Percentiles rank a stretch among this genome's conserved stretches.
Conservation (phyloP, 768 basidiomycete species). For the Tricholoma sp. region DNA sequence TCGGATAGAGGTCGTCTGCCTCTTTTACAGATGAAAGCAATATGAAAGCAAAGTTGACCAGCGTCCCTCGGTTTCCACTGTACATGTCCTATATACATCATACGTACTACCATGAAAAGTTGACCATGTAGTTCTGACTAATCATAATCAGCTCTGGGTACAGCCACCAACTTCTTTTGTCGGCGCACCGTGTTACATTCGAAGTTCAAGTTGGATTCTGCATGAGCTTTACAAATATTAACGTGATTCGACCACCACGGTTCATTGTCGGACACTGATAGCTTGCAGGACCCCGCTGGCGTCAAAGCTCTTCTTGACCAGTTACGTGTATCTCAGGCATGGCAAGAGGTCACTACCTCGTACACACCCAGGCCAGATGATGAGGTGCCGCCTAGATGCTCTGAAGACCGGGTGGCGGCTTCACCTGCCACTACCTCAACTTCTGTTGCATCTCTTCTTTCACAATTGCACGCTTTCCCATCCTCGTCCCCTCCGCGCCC, state of each 20-base stretch:
- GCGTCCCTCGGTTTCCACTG: too few species aligned
- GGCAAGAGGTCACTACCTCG: slow-evolving; percentile 42
- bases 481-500: slow-evolving; percentile 1
- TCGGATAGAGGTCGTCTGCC: too few species aligned
- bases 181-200: too few species aligned
- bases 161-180: too few species aligned
- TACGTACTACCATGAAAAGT: too few species aligned
- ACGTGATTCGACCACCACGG: slow-evolving; percentile 32
- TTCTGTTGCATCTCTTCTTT: slow-evolving; percentile 59
- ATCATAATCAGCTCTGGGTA: too few species aligned
- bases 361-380: neutral
- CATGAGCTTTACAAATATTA: slow-evolving; percentile 54
- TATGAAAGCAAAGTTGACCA: too few species aligned
- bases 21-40: too few species aligned
- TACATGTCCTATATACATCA: too few species aligned
- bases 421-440: slow-evolving; percentile 11
- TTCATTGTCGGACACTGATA: slow-evolving; percentile 6
- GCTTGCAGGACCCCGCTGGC: slow-evolving; percentile 53
- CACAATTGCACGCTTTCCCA: slow-evolving; percentile 46
- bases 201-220: neutral
- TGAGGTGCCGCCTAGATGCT: neutral
- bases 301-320: slow-evolving; percentile 70
- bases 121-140: too few species aligned
- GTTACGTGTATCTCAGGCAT: slow-evolving; percentile 61
- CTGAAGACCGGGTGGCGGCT: neutral